Base-by-base conservation (phyloP, 164 flowering plant species). In the Pachysandra terminalis region DNA sequence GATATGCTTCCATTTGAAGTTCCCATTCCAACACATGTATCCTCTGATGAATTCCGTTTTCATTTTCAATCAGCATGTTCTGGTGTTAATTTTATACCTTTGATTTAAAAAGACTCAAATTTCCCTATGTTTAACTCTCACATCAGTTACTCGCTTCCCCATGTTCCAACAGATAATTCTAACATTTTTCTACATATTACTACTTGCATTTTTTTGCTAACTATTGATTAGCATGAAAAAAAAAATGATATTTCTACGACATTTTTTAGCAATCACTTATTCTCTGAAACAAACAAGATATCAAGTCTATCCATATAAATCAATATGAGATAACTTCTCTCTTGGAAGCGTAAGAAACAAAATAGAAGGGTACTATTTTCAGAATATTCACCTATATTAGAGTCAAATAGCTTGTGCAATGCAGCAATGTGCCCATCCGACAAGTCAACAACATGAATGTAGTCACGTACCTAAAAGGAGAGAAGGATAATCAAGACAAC, bases 381-480 rank as follows among this genome's bases (percentile, higher is more conserved):
- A 56, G 27, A 52, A 9, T 16, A 63, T 80, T 27, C 13, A 93
- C 98, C 97, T 75, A 90, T 83, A 3, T 79, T 70, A 65, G 87
- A 51, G 52, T 88, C 89, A 65, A 66, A 75, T 15, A 94, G 85
- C 83, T 90, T 94, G 64, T 60, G 61, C 66, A 94, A 61, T 24
- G 98, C 98, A 68, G 91, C 96, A 71, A 86, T 84, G 73, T 94
- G 97, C 9, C 98, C 98, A 72, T 91, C 93, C 6, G 97, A 86
- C 64, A 94, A 76, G 74, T 94, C 97, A 80, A 91, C 81, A 69
- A 94, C 97, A 80, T 94, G 98, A 71, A 94, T 91, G 75, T 94
- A 94, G 71, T 94, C 98, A 28, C 98, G 86, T 7, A 94, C 96
- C 98, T 94, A 88, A 68, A 40, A 41, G 59, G 24, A 70, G 21